phyloP scores from a whole-genome alignment of 2,329 filamentous ascomycete genomes.

The Nannizziopsis arthrosporioides region DNA sequence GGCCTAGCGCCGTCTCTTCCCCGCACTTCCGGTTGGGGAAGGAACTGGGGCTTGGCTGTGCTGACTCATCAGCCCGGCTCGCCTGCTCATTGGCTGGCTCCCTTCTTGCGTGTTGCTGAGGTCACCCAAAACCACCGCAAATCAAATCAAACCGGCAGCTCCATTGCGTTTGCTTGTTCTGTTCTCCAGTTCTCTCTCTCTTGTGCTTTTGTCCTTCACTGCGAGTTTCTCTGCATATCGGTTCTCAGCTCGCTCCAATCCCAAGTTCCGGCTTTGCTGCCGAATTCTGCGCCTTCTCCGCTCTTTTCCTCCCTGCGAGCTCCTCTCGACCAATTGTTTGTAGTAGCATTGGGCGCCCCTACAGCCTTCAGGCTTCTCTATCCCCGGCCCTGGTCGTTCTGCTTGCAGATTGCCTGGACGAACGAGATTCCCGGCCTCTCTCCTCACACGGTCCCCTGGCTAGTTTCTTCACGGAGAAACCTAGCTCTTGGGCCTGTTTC shows the following conservation, averaged over 20 bases:
- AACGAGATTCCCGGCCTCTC: slow-evolving; percentile 2
- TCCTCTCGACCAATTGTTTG: slow-evolving; percentile 5
- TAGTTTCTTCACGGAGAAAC: not conserved
- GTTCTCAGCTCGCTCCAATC: not conserved
- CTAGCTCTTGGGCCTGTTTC: not conserved
- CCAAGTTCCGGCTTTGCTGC: not conserved
- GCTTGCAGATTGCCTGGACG: slow-evolving; percentile 10
- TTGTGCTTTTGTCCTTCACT: slow-evolving; percentile 4
- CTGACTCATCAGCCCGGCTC: not conserved
- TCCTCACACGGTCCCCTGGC: slow-evolving; percentile 3
- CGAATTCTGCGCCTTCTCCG: not conserved
- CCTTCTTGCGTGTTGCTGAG: too few species aligned
- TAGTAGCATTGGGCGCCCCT: not conserved
- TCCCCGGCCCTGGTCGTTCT: slow-evolving; percentile 1
- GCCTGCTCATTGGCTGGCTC: not conserved
- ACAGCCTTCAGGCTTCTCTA: not conserved
- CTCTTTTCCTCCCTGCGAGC: not conserved
- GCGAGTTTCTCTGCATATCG: slow-evolving; percentile 7
- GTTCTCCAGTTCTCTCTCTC: not conserved
- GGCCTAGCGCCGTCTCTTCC: not conserved
- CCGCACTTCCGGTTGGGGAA: slow-evolving; percentile 7
- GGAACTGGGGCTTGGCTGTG: not conserved
- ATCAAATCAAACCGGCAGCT: too few species aligned
- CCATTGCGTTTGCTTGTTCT: too few species aligned
- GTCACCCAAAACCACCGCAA: too few species aligned